Base-by-base conservation (phyloP, 2,329 filamentous ascomycete genomes). In the Cordyceps cicadae region DNA sequence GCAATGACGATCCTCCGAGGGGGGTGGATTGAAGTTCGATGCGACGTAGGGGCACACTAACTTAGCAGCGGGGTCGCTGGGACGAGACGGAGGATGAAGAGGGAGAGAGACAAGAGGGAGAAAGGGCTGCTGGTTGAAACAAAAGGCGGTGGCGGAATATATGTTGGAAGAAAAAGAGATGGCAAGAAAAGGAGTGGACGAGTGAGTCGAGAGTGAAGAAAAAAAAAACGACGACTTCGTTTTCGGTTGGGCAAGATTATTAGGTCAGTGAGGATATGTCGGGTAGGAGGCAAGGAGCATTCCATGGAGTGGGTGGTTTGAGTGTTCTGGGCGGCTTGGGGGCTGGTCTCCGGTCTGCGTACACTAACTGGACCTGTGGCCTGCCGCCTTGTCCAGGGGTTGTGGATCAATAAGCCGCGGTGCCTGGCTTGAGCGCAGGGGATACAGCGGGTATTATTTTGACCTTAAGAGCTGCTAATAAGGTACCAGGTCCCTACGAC, bases 1-100 rank as follows among this genome's bases (percentile, higher is more conserved):
- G 29, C 45, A 51, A 43, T 55, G 52, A 55, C 53, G 45, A 55
- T 55, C 59, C 26, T 19, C 46, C 50, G 17, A 41, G 57, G 49
- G 49, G 24, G 37, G 46, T 50, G 45, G 46, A 29, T 21, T 48
- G 19, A 43, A 12, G 49, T 41, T 39, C 3, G 57, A 54, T 54
- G 34, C 49, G 57, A 46, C 57, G 17, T 52, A 41, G 37, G 24
- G 46, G 48, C 21, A 41, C 45, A 15, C 55, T 58, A 58, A 21
- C 26, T 32, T 39, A 21, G 39, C 5, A n/a, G 52, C 29, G 37
- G n/a, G 39, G 41, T 6, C 8, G 54, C 14, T 15, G 26, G 26
- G 45, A 37, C n/a, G 17, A 48, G 24, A 5, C 15, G 17, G 43
- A 57, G 34, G 32, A 19, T 41, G 49, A 49, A 51, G 56, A 49